Percentiles rank a stretch among this genome's conserved stretches.
Evolutionary conservation across 345 rosid species (phyloP).

Genomic region (Anacardium occidentale): DNA sequence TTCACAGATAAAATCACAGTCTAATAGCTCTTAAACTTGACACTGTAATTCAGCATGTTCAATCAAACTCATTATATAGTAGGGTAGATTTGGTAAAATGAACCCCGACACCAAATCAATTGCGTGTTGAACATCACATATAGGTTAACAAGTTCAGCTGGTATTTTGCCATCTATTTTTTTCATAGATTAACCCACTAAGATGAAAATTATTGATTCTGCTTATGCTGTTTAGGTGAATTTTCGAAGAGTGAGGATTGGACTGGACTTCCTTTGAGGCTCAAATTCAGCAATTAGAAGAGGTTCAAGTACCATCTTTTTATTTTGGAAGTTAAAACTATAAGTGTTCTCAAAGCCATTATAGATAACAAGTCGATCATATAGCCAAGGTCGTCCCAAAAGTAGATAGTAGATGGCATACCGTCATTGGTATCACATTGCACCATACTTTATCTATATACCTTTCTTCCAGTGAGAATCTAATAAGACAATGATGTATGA

Average conservation of each 20-base stretch:
- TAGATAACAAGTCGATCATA: neutral
- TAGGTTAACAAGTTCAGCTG: neutral
- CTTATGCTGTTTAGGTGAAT: no score
- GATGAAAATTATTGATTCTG: no score
- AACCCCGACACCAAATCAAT: neutral
- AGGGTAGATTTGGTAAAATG: neutral
- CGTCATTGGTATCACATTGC: neutral
- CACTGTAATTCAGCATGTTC: neutral
- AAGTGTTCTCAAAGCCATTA: neutral
- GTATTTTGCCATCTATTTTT: neutral
- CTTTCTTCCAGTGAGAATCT: neutral
- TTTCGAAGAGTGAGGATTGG: no score
- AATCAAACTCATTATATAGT: neutral
- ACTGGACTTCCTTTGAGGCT: no score
- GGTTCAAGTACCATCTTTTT: no score
- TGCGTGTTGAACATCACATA: neutral
- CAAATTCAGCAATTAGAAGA: no score
- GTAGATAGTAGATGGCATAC: no score
- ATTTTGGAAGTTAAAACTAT: no score
- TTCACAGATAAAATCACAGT: neutral
- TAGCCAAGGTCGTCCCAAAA: neutral
- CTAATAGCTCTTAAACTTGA: neutral
- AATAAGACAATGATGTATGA: neutral
- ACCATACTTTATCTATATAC: neutral
- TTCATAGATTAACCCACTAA: no score